Evolutionary conservation across 352 stramenopile genomes (phyloP).

Genomic region (Phytophthora ramorum): DNA sequence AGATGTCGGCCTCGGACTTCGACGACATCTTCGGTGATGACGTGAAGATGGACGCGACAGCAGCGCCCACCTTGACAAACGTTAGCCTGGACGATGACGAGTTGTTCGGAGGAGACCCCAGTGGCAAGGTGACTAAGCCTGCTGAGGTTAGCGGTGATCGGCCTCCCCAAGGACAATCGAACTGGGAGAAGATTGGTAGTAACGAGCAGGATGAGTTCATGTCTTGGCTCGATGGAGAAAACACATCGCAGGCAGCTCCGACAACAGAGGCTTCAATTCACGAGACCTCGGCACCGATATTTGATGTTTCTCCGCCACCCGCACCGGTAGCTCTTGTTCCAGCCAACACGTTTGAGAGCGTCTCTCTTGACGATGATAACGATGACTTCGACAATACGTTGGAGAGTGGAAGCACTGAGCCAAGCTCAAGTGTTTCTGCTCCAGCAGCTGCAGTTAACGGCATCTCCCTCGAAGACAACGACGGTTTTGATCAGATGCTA

Average conservation of each 20-base stretch:
- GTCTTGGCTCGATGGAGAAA: slow-evolving; percentile 79
- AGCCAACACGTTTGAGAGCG: slow-evolving; percentile 13
- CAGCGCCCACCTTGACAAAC: slow-evolving; percentile 47
- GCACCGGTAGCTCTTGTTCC: slow-evolving; percentile 2
- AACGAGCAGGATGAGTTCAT: slow-evolving; percentile 73
- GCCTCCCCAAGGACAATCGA: slow-evolving; percentile 18
- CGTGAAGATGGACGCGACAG: slow-evolving; percentile 66
- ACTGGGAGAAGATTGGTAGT: slow-evolving; percentile 44
- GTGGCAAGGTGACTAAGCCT: slow-evolving; percentile 22
- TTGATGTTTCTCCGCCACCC: slow-evolving; percentile 18
- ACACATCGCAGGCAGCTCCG: slow-evolving; percentile 8
- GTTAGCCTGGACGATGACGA: slow-evolving; percentile 59
- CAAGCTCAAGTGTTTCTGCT: slow-evolving; percentile 10
- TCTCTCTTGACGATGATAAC: slow-evolving; percentile 45
- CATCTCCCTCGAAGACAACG: slow-evolving; percentile 2
- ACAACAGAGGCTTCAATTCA: neutral
- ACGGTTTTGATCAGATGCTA: slow-evolving; percentile 20
- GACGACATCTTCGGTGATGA: slow-evolving; percentile 89
- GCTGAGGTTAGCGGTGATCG: slow-evolving; percentile 3
- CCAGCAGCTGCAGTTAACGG: neutral
- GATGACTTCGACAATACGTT: slow-evolving; percentile 37
- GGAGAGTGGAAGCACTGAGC: slow-evolving; percentile 2
- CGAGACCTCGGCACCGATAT: neutral
- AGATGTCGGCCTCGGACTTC: slow-evolving; percentile 59
- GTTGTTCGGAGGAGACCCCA: slow-evolving; percentile 28